Evolutionary conservation across 257 asterid genomes (phyloP).

Genomic region (Petunia secreta): DNA sequence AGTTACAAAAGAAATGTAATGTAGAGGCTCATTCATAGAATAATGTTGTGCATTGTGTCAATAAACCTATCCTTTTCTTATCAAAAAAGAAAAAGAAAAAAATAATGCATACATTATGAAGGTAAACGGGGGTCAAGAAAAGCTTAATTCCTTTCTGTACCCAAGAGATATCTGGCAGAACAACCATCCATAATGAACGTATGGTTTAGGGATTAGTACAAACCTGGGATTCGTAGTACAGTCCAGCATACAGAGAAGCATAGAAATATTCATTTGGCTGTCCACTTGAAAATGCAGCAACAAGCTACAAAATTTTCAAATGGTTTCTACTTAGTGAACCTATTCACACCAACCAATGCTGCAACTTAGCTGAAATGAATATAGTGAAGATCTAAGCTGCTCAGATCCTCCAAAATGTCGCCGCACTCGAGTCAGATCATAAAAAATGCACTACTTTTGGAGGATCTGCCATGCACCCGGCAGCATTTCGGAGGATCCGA

Average conservation of each 20-base stretch:
- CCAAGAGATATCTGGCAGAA: background rate
- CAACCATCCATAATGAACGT: background rate
- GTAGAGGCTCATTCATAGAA: background rate
- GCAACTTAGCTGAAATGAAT: background rate
- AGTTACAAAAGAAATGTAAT: background rate
- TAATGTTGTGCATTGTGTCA: no score
- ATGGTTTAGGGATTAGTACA: background rate
- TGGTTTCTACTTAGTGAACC: conserved; percentile 17
- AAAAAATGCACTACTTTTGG: no score
- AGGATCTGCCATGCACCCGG: no score
- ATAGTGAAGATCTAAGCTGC: background rate
- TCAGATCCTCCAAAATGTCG: no score
- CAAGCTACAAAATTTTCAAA: conserved; percentile 55
- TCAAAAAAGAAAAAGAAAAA: no score
- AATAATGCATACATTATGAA: background rate
- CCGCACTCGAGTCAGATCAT: no score
- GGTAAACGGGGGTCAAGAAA: background rate
- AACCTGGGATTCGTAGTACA: conserved; percentile 90
- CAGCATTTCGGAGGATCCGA: no score
- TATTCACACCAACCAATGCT: background rate
- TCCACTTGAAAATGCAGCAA: conserved; percentile 62
- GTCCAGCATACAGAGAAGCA: conserved; percentile 85
- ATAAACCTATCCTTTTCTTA: no score
- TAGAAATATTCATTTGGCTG: conserved; percentile 70
- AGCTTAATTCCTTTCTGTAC: background rate